Conservation (phyloP, 2,329 filamentous ascomycete genomes). For the Curvularia hawaiiensis region DNA sequence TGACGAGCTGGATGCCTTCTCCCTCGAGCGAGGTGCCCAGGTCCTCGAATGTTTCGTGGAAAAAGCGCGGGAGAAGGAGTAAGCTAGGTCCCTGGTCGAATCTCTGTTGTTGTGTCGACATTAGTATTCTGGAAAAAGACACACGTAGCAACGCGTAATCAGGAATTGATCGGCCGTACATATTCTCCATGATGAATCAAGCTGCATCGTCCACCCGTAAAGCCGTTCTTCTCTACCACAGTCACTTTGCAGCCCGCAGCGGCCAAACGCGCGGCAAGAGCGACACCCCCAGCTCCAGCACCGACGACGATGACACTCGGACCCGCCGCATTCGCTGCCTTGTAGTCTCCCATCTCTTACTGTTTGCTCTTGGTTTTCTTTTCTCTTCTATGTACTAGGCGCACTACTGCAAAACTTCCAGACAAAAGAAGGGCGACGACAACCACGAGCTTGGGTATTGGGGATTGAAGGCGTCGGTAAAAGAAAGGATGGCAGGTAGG, state of each 20-base stretch:
- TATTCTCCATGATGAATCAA: slow-evolving; percentile 65
- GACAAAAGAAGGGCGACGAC: not conserved
- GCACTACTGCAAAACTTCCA: too few relatives aligned
- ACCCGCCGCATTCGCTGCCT: slow-evolving; percentile 12
- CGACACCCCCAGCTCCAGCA: slow-evolving; percentile 73
- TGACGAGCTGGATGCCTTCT: slow-evolving; percentile 70
- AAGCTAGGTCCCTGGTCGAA: slow-evolving; percentile 81
- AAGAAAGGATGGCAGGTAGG: slow-evolving; percentile 2
- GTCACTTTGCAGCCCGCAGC: slow-evolving; percentile 74
- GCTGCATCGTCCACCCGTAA: slow-evolving; percentile 73
- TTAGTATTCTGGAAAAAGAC: not conserved
- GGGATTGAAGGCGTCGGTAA: not conserved
- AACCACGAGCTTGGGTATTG: not conserved
- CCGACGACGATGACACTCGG: slow-evolving; percentile 53
- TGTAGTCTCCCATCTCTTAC: slow-evolving; percentile 17
- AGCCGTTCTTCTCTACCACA: slow-evolving; percentile 77
- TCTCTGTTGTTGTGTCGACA: slow-evolving; percentile 47
- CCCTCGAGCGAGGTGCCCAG: slow-evolving; percentile 68
- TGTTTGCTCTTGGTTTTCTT: not conserved
- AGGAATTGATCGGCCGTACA: slow-evolving; percentile 40
- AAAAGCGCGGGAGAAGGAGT: slow-evolving; percentile 72
- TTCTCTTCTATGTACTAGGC: not conserved
- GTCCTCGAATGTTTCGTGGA: slow-evolving; percentile 71
- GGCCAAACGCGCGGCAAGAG: slow-evolving; percentile 73
- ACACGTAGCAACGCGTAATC: not conserved